These are phyloP conservation scores for Periglandula ipomoeae DNA, from an alignment of 2,329 filamentous ascomycete genomes.

Conservation along the genomic window DNA sequence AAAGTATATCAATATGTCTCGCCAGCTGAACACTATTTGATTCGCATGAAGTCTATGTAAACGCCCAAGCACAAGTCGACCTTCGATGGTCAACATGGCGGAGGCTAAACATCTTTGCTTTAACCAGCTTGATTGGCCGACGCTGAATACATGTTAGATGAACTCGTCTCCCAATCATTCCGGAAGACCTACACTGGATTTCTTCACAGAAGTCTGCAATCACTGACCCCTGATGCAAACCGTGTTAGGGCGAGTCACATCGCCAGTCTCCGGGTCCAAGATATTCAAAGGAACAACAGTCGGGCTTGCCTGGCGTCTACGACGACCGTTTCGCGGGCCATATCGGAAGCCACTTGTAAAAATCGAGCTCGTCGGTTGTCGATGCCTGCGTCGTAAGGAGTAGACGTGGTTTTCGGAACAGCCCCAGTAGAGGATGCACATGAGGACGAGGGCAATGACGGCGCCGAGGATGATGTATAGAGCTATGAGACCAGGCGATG, in stretches of 20 bases:
- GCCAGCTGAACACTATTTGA: too few relatives aligned
- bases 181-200: too few relatives aligned
- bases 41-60: too few relatives aligned
- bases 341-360: neutral
- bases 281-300: neutral
- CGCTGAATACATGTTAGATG: too few relatives aligned
- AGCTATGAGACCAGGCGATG: neutral
- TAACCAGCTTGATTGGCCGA: too few relatives aligned
- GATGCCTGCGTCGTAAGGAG: neutral
- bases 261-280: slow-evolving; percentile 1
- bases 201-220: too few relatives aligned
- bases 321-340: neutral
- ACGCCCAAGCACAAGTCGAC: too few relatives aligned
- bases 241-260: neutral
- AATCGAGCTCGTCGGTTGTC: neutral
- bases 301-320: neutral
- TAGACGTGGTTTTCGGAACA: neutral
- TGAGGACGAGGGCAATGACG: neutral
- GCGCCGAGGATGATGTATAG: neutral
- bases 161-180: too few relatives aligned
- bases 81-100: too few relatives aligned
- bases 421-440: slow-evolving; percentile 1
- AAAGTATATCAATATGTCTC: too few relatives aligned
- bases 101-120: too few relatives aligned
- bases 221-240: neutral